phyloP scores from a whole-genome alignment of 1,139 yeast genomes.

The Yamadazyma triangularis region DNA sequence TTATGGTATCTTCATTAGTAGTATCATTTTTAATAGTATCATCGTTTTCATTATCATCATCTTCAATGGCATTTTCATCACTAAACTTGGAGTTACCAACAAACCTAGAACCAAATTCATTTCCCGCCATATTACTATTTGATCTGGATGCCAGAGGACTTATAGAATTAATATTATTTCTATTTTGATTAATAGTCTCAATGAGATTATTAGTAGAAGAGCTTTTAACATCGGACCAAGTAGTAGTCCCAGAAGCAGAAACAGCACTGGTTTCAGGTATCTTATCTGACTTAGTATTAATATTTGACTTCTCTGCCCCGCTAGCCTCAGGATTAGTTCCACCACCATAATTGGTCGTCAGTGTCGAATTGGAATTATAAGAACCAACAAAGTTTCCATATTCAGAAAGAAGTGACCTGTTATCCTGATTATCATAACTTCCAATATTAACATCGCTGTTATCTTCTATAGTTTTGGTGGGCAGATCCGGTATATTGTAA shows the following conservation, averaged over 20 bases:
- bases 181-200: constrained; percentile 20
- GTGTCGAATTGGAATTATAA: constrained; percentile 41
- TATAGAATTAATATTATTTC: constrained; percentile 17
- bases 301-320: constrained; percentile 6
- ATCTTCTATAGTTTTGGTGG: constrained; percentile 1
- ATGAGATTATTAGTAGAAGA: constrained; percentile 19
- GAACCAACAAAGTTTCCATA: constrained; percentile 42
- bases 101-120: not conserved
- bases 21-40: constrained; percentile 3
- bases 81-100: constrained; percentile 7
- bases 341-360: constrained; percentile 38
- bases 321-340: constrained; percentile 7
- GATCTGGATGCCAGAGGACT: constrained; percentile 14
- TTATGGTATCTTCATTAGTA: constrained; percentile 7
- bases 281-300: constrained; percentile 7
- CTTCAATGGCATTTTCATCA: constrained; percentile 5
- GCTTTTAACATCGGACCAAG: constrained; percentile 8
- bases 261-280: not conserved
- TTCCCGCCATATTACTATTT: constrained; percentile 10
- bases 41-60: constrained; percentile 13
- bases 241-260: constrained; percentile 1
- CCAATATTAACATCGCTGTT: constrained; percentile 5
- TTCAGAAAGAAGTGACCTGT: constrained; percentile 36
- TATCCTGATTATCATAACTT: constrained; percentile 11
- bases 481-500: constrained; percentile 1